Evolutionary conservation across 768 basidiomycete species (phyloP).

Genomic region (Tylopilus subfusipes): DNA sequence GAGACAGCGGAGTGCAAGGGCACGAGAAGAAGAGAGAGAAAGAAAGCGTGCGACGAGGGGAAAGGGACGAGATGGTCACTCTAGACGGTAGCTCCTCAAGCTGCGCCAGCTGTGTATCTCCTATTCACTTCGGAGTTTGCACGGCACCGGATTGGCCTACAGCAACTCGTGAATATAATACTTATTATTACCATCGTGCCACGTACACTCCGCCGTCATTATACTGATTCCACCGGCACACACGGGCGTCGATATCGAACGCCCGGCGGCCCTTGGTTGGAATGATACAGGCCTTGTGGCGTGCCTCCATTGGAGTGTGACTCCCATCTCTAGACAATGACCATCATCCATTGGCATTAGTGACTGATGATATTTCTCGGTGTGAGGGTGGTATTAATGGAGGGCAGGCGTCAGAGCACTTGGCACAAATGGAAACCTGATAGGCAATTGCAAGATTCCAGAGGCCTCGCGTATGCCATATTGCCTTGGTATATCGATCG

Average conservation of each 20-base stretch:
- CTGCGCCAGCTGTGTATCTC: not conserved
- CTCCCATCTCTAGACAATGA: not conserved
- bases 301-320: not conserved
- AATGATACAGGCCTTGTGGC: not conserved
- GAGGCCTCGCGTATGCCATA: not conserved
- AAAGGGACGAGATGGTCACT: conserved; percentile 17
- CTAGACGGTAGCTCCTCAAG: conserved; percentile 22
- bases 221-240: not conserved
- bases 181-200: not conserved
- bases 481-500: not conserved
- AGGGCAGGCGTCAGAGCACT: not conserved
- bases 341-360: not conserved
- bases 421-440: not conserved
- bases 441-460: not conserved
- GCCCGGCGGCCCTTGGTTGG: not conserved
- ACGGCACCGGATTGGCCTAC: not conserved
- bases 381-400: not conserved
- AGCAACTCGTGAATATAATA: not conserved
- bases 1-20: conserved; percentile 63
- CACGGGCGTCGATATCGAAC: not conserved
- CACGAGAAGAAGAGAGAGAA: conserved; percentile 75
- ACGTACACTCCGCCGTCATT: not conserved
- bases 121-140: not conserved
- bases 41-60: conserved; percentile 42
- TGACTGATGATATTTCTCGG: not conserved